phyloP scores from a whole-genome alignment of 177 flowering plant species.

The Tripterygium wilfordii region DNA sequence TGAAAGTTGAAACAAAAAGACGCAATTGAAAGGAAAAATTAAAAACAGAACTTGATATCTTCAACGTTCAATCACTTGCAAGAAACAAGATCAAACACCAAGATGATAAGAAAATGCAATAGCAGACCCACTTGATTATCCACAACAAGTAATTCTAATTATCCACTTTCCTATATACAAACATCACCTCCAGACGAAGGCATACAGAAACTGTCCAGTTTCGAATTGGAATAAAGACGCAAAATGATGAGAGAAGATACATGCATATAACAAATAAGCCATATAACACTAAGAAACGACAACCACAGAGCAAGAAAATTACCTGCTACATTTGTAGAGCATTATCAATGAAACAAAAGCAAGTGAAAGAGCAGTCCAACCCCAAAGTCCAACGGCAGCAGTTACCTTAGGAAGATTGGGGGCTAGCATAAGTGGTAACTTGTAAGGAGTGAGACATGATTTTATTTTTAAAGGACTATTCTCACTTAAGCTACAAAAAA shows the following conservation, averaged over 20 bases:
- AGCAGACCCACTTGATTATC: no score
- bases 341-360: slow-evolving; percentile 57
- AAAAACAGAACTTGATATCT: background rate
- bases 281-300: background rate
- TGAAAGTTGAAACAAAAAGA: background rate
- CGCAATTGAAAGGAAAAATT: background rate
- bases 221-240: no score
- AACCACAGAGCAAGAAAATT: slow-evolving; percentile 18
- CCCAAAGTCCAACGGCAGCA: slow-evolving; percentile 94
- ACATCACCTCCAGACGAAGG: no score
- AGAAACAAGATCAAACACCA: background rate
- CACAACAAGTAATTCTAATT: no score
- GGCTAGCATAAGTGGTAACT: slow-evolving; percentile 44
- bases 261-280: background rate
- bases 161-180: no score
- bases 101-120: no score
- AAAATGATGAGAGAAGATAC: background rate
- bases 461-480: background rate
- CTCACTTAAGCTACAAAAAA: background rate
- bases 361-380: slow-evolving; percentile 73
- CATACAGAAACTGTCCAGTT: no score
- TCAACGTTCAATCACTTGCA: no score
- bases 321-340: slow-evolving; percentile 88
- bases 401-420: slow-evolving; percentile 71
- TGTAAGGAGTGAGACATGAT: slow-evolving; percentile 9